Evolutionary conservation across 768 basidiomycete genomes (phyloP), one percentile per base, ranked within the genome.

Genomic region (Tulasnella sp.): DNA sequence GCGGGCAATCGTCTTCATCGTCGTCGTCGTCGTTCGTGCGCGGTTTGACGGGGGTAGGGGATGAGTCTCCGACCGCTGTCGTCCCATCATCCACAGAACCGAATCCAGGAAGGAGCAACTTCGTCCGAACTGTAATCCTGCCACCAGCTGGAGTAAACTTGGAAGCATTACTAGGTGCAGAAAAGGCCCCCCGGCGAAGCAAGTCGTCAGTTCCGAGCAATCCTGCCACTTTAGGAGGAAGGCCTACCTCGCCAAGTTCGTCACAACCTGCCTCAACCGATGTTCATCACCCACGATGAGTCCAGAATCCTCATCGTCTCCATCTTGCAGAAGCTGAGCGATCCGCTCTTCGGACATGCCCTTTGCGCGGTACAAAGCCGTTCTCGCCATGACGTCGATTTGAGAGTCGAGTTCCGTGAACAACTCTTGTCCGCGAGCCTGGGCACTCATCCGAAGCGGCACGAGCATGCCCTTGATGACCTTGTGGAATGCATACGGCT

Each of bases 401-500:
- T 82, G 64, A 16, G 72, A 58, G 75, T 86, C 85, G 37, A 86
- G 82, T 31, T 82, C 77, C n/a, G 83, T 82, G 20, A 83, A 80
- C 44, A 86, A 82, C 4, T 81, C 64, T 37, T 85, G 81, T 3
- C 83, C 82, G 1, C 84, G 82, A 0, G 83, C 80, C 4, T 83
- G 80, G 1, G 84, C 83, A n/a, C 83, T 83, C 80, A 85, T 81
- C 41, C 82, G 81, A 12, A 85, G 85, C 0, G 86, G 86, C 3
- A 86, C 83, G 37, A 88, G 85, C 69, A 87, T 87, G 16, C 86
- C 83, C n/a, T 86, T 85, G 78, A 88, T 86, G 28, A 85, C 84
- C 77, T 85, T 85, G 82, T 88, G 87, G 80, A 88, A 86, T 34
- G 87, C 85, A 84, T 88, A 88, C 0, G 88, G 88, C 77, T 87